These are phyloP conservation scores for Syzygium grande DNA, from an alignment of 345 rosid genomes.

Conservation along the genomic window DNA sequence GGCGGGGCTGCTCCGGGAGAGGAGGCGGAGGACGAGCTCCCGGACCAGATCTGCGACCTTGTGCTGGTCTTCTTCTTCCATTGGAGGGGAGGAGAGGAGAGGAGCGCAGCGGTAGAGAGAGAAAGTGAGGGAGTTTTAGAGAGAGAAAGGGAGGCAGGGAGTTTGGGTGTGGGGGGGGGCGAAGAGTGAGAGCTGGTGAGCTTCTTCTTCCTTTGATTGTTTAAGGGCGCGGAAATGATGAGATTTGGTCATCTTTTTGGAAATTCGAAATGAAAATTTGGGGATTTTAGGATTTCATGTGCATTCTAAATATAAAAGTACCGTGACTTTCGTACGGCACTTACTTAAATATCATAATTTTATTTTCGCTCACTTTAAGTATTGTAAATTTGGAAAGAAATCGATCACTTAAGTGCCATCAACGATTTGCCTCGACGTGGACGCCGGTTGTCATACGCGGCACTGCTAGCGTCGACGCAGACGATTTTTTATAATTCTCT, in stretches of 20 bases:
- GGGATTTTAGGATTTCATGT: too few species aligned
- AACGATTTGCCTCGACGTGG: too few species aligned
- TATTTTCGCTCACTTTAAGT: too few species aligned
- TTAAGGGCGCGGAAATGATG: conserved; percentile 17
- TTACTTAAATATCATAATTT: too few species aligned
- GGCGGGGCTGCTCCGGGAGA: conserved; percentile 42
- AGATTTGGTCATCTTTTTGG: not conserved
- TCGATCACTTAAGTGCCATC: too few species aligned
- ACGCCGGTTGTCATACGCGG: too few species aligned
- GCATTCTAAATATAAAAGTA: too few species aligned
- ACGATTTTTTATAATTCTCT: too few species aligned
- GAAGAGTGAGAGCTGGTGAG: not conserved
- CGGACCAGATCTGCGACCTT: conserved; percentile 71
- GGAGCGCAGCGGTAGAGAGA: not conserved
- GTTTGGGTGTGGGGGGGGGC: not conserved
- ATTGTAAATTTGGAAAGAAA: too few species aligned
- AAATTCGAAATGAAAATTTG: not conserved
- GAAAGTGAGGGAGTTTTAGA: not conserved
- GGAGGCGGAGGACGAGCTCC: conserved; percentile 73
- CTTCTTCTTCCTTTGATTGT: conserved; percentile 4
- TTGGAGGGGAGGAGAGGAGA: not conserved
- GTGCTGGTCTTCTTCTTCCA: conserved; percentile 91
- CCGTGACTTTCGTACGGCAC: too few species aligned
- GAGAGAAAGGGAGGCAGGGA: not conserved
- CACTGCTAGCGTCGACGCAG: too few species aligned